Evolutionary conservation across 306 rosid species (phyloP).

Genomic region (Hippophae rhamnoides): DNA sequence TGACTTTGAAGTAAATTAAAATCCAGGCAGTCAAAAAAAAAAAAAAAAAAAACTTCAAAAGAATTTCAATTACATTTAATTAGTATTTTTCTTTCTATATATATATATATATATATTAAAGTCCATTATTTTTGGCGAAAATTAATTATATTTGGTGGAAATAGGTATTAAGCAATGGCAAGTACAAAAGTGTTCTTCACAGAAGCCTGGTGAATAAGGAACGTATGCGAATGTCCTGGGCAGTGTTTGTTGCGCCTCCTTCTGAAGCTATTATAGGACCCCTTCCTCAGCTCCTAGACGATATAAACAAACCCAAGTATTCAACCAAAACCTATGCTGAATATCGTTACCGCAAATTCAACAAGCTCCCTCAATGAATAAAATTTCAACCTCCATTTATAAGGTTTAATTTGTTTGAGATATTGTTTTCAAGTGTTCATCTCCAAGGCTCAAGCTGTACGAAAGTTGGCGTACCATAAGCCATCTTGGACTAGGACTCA

Average conservation of each 20-base stretch:
- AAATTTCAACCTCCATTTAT: background rate
- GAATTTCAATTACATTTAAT: too few species aligned
- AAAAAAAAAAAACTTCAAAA: too few species aligned
- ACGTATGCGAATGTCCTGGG: conserved; percentile 56
- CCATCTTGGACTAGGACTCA: too few species aligned
- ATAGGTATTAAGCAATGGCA: conserved; percentile 59
- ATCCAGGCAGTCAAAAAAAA: too few species aligned
- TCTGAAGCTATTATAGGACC: conserved; percentile 44
- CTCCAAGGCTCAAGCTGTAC: too few species aligned
- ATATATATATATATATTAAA: too few species aligned
- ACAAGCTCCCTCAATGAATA: conserved; percentile 43
- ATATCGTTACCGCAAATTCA: conserved; percentile 54
- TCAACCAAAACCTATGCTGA: conserved; percentile 54
- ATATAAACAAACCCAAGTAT: conserved; percentile 38
- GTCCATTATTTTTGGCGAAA: too few species aligned
- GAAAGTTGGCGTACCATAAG: too few species aligned
- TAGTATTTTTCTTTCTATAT: too few species aligned
- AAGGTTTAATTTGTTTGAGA: background rate
- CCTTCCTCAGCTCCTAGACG: conserved; percentile 25
- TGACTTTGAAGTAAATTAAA: too few species aligned
- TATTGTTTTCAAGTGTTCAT: too few species aligned
- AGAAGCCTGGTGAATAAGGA: conserved; percentile 65
- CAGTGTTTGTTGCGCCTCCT: conserved; percentile 46
- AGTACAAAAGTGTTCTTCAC: conserved; percentile 50
- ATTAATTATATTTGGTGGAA: background rate